These are phyloP conservation scores for Ophiosphaerella korrae DNA, from an alignment of 2,329 filamentous ascomycete species.

Conservation along the genomic window DNA sequence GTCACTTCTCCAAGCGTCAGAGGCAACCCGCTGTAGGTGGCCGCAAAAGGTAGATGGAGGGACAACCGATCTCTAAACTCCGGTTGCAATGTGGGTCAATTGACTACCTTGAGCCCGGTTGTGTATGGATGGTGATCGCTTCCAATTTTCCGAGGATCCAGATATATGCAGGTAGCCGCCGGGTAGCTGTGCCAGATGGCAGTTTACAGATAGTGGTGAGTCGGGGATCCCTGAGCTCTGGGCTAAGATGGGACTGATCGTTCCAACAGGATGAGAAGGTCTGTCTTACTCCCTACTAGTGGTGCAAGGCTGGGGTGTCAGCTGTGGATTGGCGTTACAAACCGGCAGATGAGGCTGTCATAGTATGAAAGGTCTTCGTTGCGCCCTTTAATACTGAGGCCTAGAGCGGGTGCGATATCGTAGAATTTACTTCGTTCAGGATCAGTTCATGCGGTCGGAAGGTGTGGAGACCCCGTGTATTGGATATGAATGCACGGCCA, in stretches of 20 bases:
- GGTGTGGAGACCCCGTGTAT: too few species aligned
- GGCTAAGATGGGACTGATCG: not conserved
- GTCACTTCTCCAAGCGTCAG: not conserved
- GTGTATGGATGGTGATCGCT: not conserved
- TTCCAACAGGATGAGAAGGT: not conserved
- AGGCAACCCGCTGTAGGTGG: too few species aligned
- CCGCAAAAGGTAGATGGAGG: not conserved
- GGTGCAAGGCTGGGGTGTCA: constrained; percentile 4
- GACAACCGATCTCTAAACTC: not conserved
- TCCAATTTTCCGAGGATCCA: not conserved
- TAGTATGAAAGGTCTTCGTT: too few species aligned
- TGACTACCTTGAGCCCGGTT: not conserved
- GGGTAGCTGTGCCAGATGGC: not conserved
- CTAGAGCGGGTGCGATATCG: too few species aligned
- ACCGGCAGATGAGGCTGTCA: not conserved
- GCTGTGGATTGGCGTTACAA: constrained; percentile 17
- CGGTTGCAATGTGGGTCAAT: not conserved
- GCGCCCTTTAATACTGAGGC: too few species aligned
- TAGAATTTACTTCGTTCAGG: too few species aligned
- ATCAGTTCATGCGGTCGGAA: too few species aligned
- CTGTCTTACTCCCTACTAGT: constrained; percentile 1
- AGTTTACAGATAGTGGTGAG: constrained; percentile 3
- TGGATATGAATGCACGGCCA: too few species aligned
- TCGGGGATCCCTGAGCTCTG: constrained; percentile 3
- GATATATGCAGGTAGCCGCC: constrained; percentile 1